phyloP scores from a whole-genome alignment of 495 filamentous ascomycete genomes.

The Sabuloglossum arenarium region DNA sequence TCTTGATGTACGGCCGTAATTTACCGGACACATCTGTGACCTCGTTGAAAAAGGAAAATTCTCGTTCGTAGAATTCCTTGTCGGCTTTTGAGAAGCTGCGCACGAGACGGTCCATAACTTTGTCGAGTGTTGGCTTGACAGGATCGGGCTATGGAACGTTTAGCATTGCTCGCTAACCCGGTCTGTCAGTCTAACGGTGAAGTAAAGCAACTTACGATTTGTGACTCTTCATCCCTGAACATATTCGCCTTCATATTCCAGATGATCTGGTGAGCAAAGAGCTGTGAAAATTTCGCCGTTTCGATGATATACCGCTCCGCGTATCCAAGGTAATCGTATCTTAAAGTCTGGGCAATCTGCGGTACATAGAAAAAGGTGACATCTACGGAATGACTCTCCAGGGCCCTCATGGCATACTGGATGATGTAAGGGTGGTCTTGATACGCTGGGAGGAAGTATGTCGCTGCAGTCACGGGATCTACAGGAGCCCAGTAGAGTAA shows the following conservation, averaged over 20 bases:
- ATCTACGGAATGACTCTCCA: conserved; percentile 85
- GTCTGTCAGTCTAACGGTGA: neutral
- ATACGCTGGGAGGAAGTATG: conserved; percentile 82
- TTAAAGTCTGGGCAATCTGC: conserved; percentile 90
- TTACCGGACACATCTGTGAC: conserved; percentile 91
- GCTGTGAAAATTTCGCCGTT: conserved; percentile 82
- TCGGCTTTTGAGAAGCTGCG: conserved; percentile 61
- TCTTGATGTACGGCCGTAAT: conserved; percentile 81
- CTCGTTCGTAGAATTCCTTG: conserved; percentile 72
- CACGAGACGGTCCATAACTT: conserved; percentile 67
- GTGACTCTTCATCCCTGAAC: conserved; percentile 88
- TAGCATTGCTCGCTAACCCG: conserved; percentile 11
- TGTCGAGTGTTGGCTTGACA: conserved; percentile 82
- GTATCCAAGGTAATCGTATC: conserved; percentile 86
- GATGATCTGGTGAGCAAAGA: conserved; percentile 97
- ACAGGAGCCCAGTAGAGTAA: conserved; percentile 87
- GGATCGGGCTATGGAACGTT: conserved; percentile 50
- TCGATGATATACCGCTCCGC: conserved; percentile 93
- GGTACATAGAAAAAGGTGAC: conserved; percentile 98
- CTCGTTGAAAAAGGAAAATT: conserved; percentile 95
- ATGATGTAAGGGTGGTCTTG: conserved; percentile 86
- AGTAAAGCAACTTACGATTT: conserved; percentile 38
- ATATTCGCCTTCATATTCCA: conserved; percentile 99
- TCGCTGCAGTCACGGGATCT: conserved; percentile 79
- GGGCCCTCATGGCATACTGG: conserved; percentile 90